A percentile compares a stretch with the other conserved stretches of the same genome.
phyloP scores from a whole-genome alignment of 495 filamentous ascomycete species.

The Margaritispora aquatica region DNA sequence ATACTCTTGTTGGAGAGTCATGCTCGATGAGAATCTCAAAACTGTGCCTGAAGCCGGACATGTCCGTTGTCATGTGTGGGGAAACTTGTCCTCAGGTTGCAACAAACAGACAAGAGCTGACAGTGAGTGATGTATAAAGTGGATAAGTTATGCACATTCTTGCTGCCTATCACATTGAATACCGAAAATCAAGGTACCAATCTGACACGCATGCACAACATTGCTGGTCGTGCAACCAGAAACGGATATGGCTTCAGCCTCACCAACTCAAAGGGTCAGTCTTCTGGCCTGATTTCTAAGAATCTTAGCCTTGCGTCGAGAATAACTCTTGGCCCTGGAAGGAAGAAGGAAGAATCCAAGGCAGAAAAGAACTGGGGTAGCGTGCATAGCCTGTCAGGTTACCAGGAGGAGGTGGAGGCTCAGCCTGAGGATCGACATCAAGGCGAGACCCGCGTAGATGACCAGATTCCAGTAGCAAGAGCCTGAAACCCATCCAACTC shows the following conservation, averaged over 20 bases:
- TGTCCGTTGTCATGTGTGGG: not conserved
- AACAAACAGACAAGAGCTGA: too few relatives aligned
- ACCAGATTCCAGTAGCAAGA: not conserved
- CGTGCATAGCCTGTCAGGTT: not conserved
- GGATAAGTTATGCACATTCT: too few relatives aligned
- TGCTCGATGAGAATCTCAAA: too few relatives aligned
- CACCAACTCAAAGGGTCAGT: not conserved
- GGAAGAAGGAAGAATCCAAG: not conserved
- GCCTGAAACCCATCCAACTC: not conserved
- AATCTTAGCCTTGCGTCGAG: not conserved
- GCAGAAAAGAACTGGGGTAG: not conserved
- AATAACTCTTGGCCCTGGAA: not conserved
- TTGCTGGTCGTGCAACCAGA: not conserved
- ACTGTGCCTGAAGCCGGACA: not conserved
- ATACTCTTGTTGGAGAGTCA: too few relatives aligned
- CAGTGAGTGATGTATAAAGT: too few relatives aligned
- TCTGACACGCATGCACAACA: not conserved
- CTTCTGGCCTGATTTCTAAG: not conserved
- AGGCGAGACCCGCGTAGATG: not conserved
- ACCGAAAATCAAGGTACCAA: not conserved
- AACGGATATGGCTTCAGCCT: not conserved
- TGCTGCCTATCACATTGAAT: not conserved
- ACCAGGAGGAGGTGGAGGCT: not conserved
- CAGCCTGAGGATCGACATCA: not conserved
- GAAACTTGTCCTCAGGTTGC: not conserved